phyloP scores from a whole-genome alignment of 495 filamentous ascomycete species.

The Evansstolkia leycettana region DNA sequence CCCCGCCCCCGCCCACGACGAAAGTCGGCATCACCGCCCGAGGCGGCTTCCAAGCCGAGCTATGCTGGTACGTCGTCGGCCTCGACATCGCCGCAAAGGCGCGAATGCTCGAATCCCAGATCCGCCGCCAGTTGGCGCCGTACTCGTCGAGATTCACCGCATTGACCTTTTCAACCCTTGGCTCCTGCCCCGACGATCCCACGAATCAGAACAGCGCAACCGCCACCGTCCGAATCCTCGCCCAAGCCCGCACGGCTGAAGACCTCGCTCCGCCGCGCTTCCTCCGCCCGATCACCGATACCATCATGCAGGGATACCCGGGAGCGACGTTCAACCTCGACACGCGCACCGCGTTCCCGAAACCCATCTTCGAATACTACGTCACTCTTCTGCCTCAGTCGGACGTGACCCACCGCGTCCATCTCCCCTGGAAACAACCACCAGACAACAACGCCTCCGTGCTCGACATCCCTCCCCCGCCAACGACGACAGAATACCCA shows the following conservation, averaged over 20 bases:
- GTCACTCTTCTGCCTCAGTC: constrained; percentile 28
- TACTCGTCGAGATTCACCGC: constrained; percentile 12
- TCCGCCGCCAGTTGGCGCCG: constrained; percentile 7
- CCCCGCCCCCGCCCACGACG: constrained; percentile 40
- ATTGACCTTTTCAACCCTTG: constrained; percentile 24
- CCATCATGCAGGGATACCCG: constrained; percentile 32
- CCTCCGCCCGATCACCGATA: constrained; percentile 25
- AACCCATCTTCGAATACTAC: constrained; percentile 29
- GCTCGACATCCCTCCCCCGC: constrained; percentile 22
- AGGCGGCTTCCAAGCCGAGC: constrained; percentile 37
- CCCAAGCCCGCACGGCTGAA: constrained; percentile 21
- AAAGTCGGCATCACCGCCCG: constrained; percentile 41
- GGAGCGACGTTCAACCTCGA: constrained; percentile 31
- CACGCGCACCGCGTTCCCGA: constrained; percentile 23
- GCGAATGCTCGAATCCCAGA: constrained; percentile 26
- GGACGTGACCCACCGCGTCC: constrained; percentile 23
- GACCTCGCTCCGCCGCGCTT: constrained; percentile 20
- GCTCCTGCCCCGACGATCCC: constrained; percentile 16
- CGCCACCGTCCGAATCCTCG: constrained; percentile 25
- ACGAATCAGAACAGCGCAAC: constrained; percentile 25
- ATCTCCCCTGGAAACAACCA: constrained; percentile 31
- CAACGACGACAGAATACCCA: constrained; percentile 18
- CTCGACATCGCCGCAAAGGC: constrained; percentile 36
- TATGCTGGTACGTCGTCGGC: constrained; percentile 27
- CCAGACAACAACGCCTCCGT: too few species aligned